These are phyloP conservation scores for Backusella morwellensis DNA, from an alignment of 192 early-diverging fungal species.

Conservation along the genomic window DNA sequence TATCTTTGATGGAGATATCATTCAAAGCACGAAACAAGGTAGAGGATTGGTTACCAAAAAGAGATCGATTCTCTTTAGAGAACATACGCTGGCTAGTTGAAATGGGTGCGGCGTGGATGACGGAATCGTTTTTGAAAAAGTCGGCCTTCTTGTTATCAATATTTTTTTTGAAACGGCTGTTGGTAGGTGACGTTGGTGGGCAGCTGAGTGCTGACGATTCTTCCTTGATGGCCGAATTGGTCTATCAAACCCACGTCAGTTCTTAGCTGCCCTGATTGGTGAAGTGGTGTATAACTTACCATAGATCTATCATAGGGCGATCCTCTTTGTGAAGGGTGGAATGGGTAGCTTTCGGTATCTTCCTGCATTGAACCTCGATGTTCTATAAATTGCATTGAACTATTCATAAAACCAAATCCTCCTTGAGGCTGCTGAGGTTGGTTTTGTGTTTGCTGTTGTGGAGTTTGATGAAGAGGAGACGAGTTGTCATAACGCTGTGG, in stretches of 20 bases:
- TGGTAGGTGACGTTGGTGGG: background rate
- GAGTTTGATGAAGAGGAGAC: background rate
- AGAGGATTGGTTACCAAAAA: background rate
- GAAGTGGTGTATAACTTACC: constrained; percentile 1
- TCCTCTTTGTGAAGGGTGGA: background rate
- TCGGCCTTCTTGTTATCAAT: background rate
- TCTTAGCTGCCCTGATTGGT: constrained; percentile 1
- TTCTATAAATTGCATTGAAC: background rate
- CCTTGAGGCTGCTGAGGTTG: background rate
- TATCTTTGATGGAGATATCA: background rate
- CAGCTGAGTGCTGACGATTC: background rate
- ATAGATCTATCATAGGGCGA: background rate
- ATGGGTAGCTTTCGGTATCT: background rate
- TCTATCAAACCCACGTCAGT: constrained; percentile 5
- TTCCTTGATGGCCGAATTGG: constrained; percentile 7
- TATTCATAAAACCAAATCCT: background rate
- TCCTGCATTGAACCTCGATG: background rate
- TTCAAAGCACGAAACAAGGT: constrained; percentile 5
- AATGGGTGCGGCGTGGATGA: background rate
- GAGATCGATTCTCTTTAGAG: background rate
- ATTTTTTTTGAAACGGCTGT: background rate
- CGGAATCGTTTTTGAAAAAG: background rate
- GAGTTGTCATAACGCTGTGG: background rate
- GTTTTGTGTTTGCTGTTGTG: background rate
- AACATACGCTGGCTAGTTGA: background rate